Evolutionary conservation across 2,329 filamentous ascomycete species (phyloP).

Genomic region (Fonsecaea monophora): DNA sequence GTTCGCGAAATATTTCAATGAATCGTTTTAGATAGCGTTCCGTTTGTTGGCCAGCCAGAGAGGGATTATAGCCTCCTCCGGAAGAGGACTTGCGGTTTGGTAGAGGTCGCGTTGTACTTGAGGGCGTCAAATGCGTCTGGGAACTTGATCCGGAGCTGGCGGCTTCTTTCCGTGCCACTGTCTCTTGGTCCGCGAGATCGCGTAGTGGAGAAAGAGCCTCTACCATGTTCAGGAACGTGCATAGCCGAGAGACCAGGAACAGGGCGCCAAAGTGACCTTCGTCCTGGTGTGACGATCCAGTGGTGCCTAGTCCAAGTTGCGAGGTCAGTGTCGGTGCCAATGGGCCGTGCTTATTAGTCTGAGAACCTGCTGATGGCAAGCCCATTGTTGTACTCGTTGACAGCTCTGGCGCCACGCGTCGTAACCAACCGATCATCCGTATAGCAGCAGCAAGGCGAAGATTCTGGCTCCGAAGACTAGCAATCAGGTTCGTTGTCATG

Average conservation of each 20-base stretch:
- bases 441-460: slow-evolving; percentile 90
- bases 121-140: slow-evolving; percentile 17
- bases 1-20: slow-evolving; percentile 96
- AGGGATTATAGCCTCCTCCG: slow-evolving; percentile 16
- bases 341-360: slow-evolving; percentile 34
- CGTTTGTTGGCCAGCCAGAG: slow-evolving; percentile 77
- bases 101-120: slow-evolving; percentile 8
- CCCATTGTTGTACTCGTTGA: slow-evolving; percentile 48
- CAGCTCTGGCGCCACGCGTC: slow-evolving; percentile 83
- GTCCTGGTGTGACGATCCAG: slow-evolving; percentile 45
- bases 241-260: slow-evolving; percentile 84
- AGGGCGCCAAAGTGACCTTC: slow-evolving; percentile 79
- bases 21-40: slow-evolving; percentile 94
- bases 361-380: background rate
- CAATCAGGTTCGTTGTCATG: slow-evolving; percentile 84
- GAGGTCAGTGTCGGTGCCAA: slow-evolving; percentile 13
- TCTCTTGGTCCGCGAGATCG: slow-evolving; percentile 89
- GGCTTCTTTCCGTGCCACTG: slow-evolving; percentile 51
- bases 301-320: slow-evolving; percentile 16
- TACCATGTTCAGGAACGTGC: slow-evolving; percentile 78
- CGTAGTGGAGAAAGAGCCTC: slow-evolving; percentile 83
- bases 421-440: slow-evolving; percentile 88
- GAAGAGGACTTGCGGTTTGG: slow-evolving; percentile 22
- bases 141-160: background rate
- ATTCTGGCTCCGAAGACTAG: slow-evolving; percentile 70